Evolutionary conservation across 306 rosid species (phyloP).

Genomic region (Fragaria iinumae): DNA sequence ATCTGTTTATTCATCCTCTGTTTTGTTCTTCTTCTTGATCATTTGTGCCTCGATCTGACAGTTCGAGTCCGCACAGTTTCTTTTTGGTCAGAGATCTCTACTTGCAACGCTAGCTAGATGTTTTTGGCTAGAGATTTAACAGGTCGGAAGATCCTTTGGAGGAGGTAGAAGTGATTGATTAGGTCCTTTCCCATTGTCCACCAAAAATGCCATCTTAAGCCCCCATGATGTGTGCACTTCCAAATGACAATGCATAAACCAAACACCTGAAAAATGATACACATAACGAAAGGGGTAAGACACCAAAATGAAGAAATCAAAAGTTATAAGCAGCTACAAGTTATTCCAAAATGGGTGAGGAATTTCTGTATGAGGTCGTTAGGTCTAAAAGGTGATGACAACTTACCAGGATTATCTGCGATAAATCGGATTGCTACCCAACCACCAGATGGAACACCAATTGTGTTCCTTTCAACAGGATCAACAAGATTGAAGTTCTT

Average conservation of each 20-base stretch:
- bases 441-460: conserved; percentile 85
- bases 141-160: conserved; percentile 88
- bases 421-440: conserved; percentile 81
- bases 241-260: conserved; percentile 95
- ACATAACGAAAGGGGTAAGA: neutral
- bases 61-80: conserved; percentile 29
- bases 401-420: conserved; percentile 90
- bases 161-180: conserved; percentile 69
- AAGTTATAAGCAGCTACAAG: neutral
- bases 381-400: no score
- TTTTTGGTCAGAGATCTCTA: conserved; percentile 15
- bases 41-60: conserved; percentile 13
- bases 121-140: conserved; percentile 29
- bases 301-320: neutral
- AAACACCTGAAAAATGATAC: conserved; percentile 51
- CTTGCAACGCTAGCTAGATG: neutral
- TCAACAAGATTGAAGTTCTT: conserved; percentile 63
- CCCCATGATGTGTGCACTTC: conserved; percentile 98
- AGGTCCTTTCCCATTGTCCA: conserved; percentile 86
- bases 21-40: conserved; percentile 24
- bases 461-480: conserved; percentile 85
- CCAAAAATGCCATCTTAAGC: conserved; percentile 92
- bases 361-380: no score
- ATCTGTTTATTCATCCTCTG: conserved; percentile 30
- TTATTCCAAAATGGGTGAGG: neutral